phyloP scores from a whole-genome alignment of 140 eudicot species.

The Oenanthe javanica region DNA sequence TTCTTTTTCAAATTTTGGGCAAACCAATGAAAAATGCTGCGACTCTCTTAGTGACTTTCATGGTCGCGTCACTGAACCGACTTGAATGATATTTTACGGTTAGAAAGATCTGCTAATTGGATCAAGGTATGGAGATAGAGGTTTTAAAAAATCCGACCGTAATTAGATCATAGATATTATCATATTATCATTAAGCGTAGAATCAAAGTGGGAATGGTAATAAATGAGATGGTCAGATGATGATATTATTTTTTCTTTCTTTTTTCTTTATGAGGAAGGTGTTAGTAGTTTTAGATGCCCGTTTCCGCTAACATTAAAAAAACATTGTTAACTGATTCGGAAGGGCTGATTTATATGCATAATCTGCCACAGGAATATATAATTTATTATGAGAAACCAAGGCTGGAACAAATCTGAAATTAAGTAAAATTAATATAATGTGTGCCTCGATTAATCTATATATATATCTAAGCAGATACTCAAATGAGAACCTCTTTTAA shows the following conservation, averaged over 20 bases:
- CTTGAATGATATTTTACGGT: neutral
- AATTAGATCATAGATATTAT: neutral
- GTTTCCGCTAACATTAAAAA: no score
- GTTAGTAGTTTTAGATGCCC: neutral
- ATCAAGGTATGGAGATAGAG: neutral
- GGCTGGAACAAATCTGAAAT: no score
- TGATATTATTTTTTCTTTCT: no score
- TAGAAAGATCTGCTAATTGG: neutral
- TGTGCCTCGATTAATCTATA: no score
- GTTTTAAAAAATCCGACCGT: neutral
- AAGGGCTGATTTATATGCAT: no score
- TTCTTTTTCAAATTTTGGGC: neutral
- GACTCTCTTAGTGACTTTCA: neutral
- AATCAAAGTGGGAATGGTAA: neutral
- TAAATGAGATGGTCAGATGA: neutral
- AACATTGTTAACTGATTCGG: neutral
- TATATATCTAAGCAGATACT: no score
- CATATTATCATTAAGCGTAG: neutral
- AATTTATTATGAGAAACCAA: no score
- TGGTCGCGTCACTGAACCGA: neutral
- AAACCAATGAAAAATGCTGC: neutral
- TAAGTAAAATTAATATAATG: no score
- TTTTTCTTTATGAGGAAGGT: neutral
- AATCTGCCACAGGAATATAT: neutral
- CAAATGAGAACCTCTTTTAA: no score